These are phyloP conservation scores for Sanguinoderma infundibulare DNA, from an alignment of 1,284 basidiomycete genomes.

Conservation along the genomic window DNA sequence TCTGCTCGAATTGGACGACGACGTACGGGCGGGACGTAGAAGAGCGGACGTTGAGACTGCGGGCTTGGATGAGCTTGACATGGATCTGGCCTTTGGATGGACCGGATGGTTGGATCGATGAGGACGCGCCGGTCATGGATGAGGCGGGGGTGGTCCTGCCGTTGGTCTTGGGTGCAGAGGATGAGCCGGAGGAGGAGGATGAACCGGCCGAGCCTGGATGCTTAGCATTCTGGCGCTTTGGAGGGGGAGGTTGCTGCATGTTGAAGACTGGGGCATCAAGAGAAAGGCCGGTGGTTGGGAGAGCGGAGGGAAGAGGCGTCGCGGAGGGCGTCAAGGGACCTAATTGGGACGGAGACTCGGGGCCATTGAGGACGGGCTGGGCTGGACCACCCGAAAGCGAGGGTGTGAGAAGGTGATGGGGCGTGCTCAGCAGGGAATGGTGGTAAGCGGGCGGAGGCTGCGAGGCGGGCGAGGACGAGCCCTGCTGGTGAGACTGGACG, in stretches of 20 bases:
- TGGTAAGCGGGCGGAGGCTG: conserved; percentile 35
- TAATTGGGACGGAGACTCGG: conserved; percentile 36
- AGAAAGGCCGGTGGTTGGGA: conserved; percentile 75
- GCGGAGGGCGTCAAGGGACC: conserved; percentile 43
- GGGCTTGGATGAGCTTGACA: conserved; percentile 94
- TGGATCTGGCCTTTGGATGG: conserved; percentile 84
- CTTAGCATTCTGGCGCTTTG: conserved; percentile 44
- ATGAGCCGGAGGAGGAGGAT: conserved; percentile 34
- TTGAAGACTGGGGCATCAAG: conserved; percentile 82
- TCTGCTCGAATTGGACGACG: conserved; percentile 98
- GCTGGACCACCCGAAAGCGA: conserved; percentile 35
- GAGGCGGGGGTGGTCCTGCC: conserved; percentile 29
- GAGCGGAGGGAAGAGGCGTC: conserved; percentile 53
- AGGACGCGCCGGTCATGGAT: conserved; percentile 17
- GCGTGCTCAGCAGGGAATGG: conserved; percentile 46
- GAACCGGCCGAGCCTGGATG: conserved; percentile 41
- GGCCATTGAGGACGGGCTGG: conserved; percentile 28
- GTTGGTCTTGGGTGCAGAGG: conserved; percentile 33
- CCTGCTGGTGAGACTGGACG: conserved; percentile 26
- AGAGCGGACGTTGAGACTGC: conserved; percentile 80
- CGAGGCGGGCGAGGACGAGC: conserved; percentile 17
- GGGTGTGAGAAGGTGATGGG: conserved; percentile 33
- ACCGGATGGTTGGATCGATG: conserved; percentile 30
- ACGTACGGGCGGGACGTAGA: conserved; percentile 85
- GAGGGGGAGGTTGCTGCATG: conserved; percentile 67